These are phyloP conservation scores for Sungouiozyma intestinalis DNA, from an alignment of 805 yeast species.

Conservation along the genomic window DNA sequence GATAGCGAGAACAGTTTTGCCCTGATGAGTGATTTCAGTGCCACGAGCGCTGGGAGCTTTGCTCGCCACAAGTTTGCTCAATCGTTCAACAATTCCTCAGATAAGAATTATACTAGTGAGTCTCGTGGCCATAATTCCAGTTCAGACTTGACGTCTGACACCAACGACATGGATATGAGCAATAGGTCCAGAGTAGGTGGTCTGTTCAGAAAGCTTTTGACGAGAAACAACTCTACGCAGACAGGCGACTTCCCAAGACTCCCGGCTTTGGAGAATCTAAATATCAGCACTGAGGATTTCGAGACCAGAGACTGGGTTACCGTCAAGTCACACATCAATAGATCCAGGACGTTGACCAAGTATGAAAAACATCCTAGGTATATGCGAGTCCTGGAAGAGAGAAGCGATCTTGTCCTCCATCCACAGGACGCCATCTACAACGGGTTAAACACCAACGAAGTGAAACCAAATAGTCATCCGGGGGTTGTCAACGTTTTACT, in stretches of 20 bases:
- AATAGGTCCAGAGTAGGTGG: slow-evolving; percentile 24
- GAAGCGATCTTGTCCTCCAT: slow-evolving; percentile 53
- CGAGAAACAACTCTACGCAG: slow-evolving; percentile 14
- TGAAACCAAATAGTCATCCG: slow-evolving; percentile 22
- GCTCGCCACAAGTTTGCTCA: slow-evolving; percentile 58
- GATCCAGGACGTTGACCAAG: slow-evolving; percentile 60
- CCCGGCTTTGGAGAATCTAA: slow-evolving; percentile 21
- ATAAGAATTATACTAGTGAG: too few species aligned
- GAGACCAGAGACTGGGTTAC: slow-evolving; percentile 42
- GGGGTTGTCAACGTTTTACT: slow-evolving; percentile 26
- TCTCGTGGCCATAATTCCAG: too few species aligned
- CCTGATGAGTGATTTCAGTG: slow-evolving; percentile 58
- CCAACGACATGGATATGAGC: slow-evolving; percentile 11
- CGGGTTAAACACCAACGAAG: slow-evolving; percentile 40
- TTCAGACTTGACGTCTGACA: too few species aligned
- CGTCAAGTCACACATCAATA: slow-evolving; percentile 48
- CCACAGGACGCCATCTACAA: slow-evolving; percentile 42
- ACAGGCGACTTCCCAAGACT: slow-evolving; percentile 18
- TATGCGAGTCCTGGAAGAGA: slow-evolving; percentile 47
- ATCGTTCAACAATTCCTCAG: slow-evolving; percentile 23
- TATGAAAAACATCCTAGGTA: slow-evolving; percentile 64
- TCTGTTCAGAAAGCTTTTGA: slow-evolving; percentile 25
- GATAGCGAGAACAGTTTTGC: slow-evolving; percentile 34
- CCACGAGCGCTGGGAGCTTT: slow-evolving; percentile 81
- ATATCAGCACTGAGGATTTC: slow-evolving; percentile 27